Evolutionary conservation across 805 yeast species (phyloP).

Genomic region (Kodamaea fukazawae): DNA sequence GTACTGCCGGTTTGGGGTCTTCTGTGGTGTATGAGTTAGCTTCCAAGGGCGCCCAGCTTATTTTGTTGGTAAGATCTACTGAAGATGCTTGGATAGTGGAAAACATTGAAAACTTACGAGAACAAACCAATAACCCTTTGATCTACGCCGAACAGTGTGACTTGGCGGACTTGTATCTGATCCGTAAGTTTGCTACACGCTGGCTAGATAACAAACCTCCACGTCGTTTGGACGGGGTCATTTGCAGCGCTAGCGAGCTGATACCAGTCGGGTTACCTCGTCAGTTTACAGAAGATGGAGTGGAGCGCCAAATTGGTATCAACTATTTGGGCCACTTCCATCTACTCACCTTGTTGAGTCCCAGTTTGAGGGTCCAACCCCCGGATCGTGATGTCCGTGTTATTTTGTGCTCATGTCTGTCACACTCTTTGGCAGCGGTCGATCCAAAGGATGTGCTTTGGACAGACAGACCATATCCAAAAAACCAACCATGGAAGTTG

Average conservation of each 20-base stretch:
- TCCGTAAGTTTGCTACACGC: slow-evolving; percentile 86
- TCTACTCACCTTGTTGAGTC: slow-evolving; percentile 73
- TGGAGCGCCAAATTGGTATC: slow-evolving; percentile 79
- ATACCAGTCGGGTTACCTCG: slow-evolving; percentile 70
- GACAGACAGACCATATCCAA: slow-evolving; percentile 57
- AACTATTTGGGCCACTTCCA: slow-evolving; percentile 84
- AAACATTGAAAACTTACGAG: slow-evolving; percentile 73
- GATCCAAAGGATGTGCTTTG: slow-evolving; percentile 64
- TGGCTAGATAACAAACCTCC: slow-evolving; percentile 94
- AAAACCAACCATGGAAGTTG: slow-evolving; percentile 64
- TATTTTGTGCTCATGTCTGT: slow-evolving; percentile 70
- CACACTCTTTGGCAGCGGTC: slow-evolving; percentile 71
- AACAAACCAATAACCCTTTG: slow-evolving; percentile 63
- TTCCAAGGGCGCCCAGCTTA: slow-evolving; percentile 77
- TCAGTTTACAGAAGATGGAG: slow-evolving; percentile 71
- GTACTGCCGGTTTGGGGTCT: slow-evolving; percentile 89
- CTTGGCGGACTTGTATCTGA: slow-evolving; percentile 64
- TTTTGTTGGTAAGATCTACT: slow-evolving; percentile 63
- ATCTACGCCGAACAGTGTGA: slow-evolving; percentile 92
- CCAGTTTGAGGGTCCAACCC: slow-evolving; percentile 83
- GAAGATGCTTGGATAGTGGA: slow-evolving; percentile 76
- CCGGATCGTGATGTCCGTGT: slow-evolving; percentile 92
- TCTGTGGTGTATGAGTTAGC: slow-evolving; percentile 75
- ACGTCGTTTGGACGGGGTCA: slow-evolving; percentile 82
- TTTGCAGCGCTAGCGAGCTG: slow-evolving; percentile 84